phyloP scores from a whole-genome alignment of 768 basidiomycete species.

The Strobilomyces echinocephalus region DNA sequence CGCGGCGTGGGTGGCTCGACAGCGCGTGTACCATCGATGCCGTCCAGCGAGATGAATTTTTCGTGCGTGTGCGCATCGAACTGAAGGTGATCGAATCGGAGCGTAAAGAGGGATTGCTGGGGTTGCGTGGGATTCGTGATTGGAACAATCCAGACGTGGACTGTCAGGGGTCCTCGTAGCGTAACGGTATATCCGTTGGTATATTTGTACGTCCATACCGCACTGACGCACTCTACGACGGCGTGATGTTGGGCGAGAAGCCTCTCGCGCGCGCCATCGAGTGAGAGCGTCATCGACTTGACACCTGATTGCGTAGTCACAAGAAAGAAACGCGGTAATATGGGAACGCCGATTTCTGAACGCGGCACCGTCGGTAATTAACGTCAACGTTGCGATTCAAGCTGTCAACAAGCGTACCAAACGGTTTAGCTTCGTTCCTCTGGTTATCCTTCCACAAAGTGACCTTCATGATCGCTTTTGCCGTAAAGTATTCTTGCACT shows the following conservation, averaged over 20 bases:
- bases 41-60: conserved; percentile 66
- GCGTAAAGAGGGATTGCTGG: conserved; percentile 27
- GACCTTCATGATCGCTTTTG: conserved; percentile 68
- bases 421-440: conserved; percentile 73
- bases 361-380: conserved; percentile 9
- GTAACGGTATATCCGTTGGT: conserved; percentile 75
- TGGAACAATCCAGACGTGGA: conserved; percentile 46
- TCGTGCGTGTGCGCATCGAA: conserved; percentile 74
- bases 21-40: conserved; percentile 48
- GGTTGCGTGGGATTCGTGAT: conserved; percentile 12
- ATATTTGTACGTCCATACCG: conserved; percentile 81
- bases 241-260: conserved; percentile 41
- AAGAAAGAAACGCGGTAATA: conserved; percentile 79
- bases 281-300: conserved; percentile 72
- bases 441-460: conserved; percentile 87
- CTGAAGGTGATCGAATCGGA: conserved; percentile 69
- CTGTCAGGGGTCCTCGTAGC: conserved; percentile 69
- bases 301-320: conserved; percentile 83
- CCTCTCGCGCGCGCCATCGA: conserved; percentile 75
- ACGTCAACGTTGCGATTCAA: conserved; percentile 1
- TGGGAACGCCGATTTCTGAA: conserved; percentile 74
- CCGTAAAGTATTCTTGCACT: conserved; percentile 66
- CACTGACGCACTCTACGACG: conserved; percentile 66
- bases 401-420: conserved; percentile 50
- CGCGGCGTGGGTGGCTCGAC: conserved; percentile 39